Evolutionary conservation across 148 eudicot genomes (phyloP).

Genomic region (Rhododendron henanense): DNA sequence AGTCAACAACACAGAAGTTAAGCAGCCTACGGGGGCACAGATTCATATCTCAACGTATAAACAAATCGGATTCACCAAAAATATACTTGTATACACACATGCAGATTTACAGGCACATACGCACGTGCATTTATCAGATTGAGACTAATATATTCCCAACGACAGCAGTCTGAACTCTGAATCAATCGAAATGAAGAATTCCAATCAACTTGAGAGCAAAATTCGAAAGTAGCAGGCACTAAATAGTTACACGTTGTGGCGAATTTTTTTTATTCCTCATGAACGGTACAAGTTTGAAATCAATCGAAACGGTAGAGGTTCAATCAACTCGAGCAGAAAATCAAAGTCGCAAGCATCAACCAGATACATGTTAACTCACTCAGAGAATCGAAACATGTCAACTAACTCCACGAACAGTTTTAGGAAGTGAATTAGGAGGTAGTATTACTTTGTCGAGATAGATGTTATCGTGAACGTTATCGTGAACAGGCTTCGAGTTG

Average conservation of each 20-base stretch:
- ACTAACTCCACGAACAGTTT: too few relatives aligned
- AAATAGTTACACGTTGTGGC: too few relatives aligned
- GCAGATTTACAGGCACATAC: background rate
- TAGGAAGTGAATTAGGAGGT: background rate
- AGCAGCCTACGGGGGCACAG: too few relatives aligned
- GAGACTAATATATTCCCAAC: background rate
- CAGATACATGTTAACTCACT: too few relatives aligned
- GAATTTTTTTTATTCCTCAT: too few relatives aligned
- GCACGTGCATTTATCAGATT: background rate
- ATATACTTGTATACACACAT: background rate
- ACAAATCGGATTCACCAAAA: background rate
- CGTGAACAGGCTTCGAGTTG: slow-evolving; percentile 54
- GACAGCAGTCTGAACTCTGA: background rate
- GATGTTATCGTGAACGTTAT: slow-evolving; percentile 85
- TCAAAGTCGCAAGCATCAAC: background rate
- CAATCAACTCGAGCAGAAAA: too few relatives aligned
- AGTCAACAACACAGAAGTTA: too few relatives aligned
- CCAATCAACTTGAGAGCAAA: background rate
- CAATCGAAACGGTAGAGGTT: too few relatives aligned
- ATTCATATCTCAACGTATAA: too few relatives aligned
- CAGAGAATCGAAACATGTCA: too few relatives aligned
- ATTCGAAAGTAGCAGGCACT: too few relatives aligned
- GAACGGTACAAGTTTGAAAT: too few relatives aligned
- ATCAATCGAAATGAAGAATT: background rate
- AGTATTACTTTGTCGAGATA: slow-evolving; percentile 59